phyloP scores from a whole-genome alignment of 2,329 filamentous ascomycete genomes.

The Exophiala sideris region DNA sequence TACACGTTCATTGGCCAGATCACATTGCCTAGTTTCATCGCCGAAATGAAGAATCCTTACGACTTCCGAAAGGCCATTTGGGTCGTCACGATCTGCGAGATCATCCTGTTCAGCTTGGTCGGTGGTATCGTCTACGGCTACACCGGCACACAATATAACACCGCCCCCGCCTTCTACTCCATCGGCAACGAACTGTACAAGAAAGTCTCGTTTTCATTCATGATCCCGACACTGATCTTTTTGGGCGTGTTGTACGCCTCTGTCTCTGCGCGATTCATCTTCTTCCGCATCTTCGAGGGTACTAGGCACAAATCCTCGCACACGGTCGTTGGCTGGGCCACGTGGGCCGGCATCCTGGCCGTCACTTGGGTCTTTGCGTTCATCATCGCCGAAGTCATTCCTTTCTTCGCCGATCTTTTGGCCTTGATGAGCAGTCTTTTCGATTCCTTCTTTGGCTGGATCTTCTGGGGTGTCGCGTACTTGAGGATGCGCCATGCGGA shows the following conservation, averaged over 20 bases:
- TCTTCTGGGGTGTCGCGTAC: conserved; percentile 65
- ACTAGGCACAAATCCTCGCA: conserved; percentile 77
- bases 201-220: conserved; percentile 88
- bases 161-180: conserved; percentile 80
- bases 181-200: conserved; percentile 71
- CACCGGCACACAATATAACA: conserved; percentile 85
- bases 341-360: conserved; percentile 70
- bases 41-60: conserved; percentile 76
- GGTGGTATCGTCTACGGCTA: conserved; percentile 64
- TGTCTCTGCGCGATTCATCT: conserved; percentile 83
- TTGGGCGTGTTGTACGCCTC: conserved; percentile 86
- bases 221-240: conserved; percentile 93
- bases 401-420: conserved; percentile 76
- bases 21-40: conserved; percentile 89
- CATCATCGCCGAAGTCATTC: conserved; percentile 87
- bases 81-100: conserved; percentile 82
- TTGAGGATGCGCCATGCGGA: conserved; percentile 43
- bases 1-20: conserved; percentile 97
- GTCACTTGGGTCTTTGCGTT: conserved; percentile 82
- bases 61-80: conserved; percentile 94
- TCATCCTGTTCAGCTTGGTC: conserved; percentile 80
- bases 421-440: conserved; percentile 67
- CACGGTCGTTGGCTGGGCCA: conserved; percentile 74
- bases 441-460: conserved; percentile 78
- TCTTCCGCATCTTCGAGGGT: conserved; percentile 81